These are phyloP conservation scores for Tubosaeta sp. DNA, from an alignment of 768 basidiomycete species.

Conservation along the genomic window DNA sequence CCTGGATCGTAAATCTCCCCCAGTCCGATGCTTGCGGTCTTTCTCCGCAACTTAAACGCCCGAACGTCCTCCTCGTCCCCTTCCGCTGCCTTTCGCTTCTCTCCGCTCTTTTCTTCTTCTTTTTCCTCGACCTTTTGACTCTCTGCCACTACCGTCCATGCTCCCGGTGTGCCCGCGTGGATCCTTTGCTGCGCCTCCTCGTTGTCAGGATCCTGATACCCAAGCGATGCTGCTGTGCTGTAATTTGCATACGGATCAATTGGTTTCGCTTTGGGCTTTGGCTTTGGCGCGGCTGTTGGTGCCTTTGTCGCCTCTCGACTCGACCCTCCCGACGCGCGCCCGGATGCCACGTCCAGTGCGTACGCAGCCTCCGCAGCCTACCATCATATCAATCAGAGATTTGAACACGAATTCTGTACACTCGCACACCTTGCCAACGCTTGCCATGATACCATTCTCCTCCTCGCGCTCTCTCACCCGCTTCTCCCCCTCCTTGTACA, in stretches of 20 bases:
- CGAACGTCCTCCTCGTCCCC: slow-evolving; percentile 50
- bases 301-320: background rate
- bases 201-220: slow-evolving; percentile 72
- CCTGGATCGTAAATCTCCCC: slow-evolving; percentile 84
- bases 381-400: slow-evolving; percentile 1
- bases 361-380: slow-evolving; percentile 81
- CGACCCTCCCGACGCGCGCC: slow-evolving; percentile 36
- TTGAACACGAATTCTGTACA: background rate
- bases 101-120: slow-evolving; percentile 9
- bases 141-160: slow-evolving; percentile 64
- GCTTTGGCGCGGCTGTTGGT: slow-evolving; percentile 25
- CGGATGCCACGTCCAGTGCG: slow-evolving; percentile 71
- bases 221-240: slow-evolving; percentile 80
- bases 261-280: slow-evolving; percentile 46
- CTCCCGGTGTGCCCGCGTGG: slow-evolving; percentile 67
- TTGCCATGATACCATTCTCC: slow-evolving; percentile 81
- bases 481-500: slow-evolving; percentile 92
- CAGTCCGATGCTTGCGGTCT: slow-evolving; percentile 50
- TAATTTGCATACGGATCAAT: slow-evolving; percentile 78
- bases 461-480: slow-evolving; percentile 80
- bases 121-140: background rate
- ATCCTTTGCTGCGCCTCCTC: slow-evolving; percentile 61
- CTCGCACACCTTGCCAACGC: slow-evolving; percentile 67
- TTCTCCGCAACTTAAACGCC: slow-evolving; percentile 65
- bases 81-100: slow-evolving; percentile 32